A percentile compares a stretch with the other conserved stretches of the same genome.
phyloP scores from a whole-genome alignment of 2,329 filamentous ascomycete genomes.

The Aspergillus nomiae region DNA sequence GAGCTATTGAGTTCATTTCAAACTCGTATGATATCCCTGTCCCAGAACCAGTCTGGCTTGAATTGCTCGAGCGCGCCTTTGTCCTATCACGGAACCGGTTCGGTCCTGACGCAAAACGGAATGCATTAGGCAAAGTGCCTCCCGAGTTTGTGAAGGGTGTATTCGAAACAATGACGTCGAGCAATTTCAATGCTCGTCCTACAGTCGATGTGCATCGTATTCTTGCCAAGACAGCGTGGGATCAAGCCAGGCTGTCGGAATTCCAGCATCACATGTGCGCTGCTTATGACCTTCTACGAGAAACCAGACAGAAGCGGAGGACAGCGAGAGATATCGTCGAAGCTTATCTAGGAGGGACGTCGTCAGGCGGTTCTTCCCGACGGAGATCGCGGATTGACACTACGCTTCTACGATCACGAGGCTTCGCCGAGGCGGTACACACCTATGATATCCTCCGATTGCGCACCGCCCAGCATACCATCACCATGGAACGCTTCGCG shows the following conservation, averaged over 20 bases:
- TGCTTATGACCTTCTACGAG: conserved; percentile 33
- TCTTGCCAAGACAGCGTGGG: conserved; percentile 33
- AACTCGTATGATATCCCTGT: conserved; percentile 61
- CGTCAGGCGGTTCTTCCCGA: neutral
- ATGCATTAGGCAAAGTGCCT: conserved; percentile 38
- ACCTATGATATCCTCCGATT: conserved; percentile 36
- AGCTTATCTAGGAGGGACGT: conserved; percentile 21
- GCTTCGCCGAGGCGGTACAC: conserved; percentile 33
- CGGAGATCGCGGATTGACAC: conserved; percentile 6
- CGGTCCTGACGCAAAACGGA: conserved; percentile 30
- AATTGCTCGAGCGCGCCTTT: conserved; percentile 68
- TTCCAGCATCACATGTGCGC: conserved; percentile 30
- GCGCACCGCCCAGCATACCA: conserved; percentile 31
- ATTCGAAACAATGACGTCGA: conserved; percentile 61
- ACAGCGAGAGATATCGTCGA: conserved; percentile 29
- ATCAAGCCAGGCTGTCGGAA: conserved; percentile 16
- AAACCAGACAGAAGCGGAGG: conserved; percentile 30
- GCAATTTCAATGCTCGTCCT: conserved; percentile 60
- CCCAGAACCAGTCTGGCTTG: conserved; percentile 61
- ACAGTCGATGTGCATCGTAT: conserved; percentile 57
- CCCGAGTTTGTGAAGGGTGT: conserved; percentile 53
- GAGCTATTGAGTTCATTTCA: conserved; percentile 65
- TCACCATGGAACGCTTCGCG: conserved; percentile 26
- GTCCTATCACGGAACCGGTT: conserved; percentile 53
- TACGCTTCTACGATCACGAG: conserved; percentile 23